These are phyloP conservation scores for Phytophthora sp. DNA, from an alignment of 352 stramenopile genomes.

Conservation along the genomic window DNA sequence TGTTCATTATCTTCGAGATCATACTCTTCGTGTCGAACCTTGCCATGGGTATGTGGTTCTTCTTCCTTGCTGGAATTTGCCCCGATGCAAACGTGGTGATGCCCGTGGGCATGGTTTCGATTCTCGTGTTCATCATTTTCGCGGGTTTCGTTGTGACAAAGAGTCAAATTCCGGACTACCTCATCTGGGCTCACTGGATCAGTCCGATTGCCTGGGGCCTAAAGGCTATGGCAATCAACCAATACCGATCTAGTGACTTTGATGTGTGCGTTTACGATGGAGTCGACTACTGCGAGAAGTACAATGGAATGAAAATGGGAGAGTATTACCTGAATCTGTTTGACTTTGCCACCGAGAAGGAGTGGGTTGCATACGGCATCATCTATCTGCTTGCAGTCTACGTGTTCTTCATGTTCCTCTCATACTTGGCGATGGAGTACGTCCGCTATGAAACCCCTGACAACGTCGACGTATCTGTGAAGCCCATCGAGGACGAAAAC, in stretches of 20 bases:
- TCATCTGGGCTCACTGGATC: conserved; percentile 65
- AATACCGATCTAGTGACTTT: conserved; percentile 41
- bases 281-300: conserved; percentile 47
- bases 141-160: conserved; percentile 56
- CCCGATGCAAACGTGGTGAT: conserved; percentile 42
- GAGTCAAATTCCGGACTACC: conserved; percentile 49
- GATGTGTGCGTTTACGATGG: conserved; percentile 41
- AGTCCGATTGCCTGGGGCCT: conserved; percentile 59
- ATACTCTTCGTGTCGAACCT: conserved; percentile 56
- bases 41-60: conserved; percentile 57
- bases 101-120: conserved; percentile 38
- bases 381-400: conserved; percentile 32
- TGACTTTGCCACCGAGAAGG: conserved; percentile 45
- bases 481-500: conserved; percentile 6
- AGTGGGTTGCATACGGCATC: conserved; percentile 45
- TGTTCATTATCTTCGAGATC: conserved; percentile 51
- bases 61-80: conserved; percentile 38
- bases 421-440: conserved; percentile 36
- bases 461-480: conserved; percentile 33
- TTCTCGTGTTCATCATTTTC: conserved; percentile 57
- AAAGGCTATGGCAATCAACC: conserved; percentile 46
- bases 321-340: conserved; percentile 51
- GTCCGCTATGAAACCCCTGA: conserved; percentile 26
- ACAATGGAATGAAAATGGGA: conserved; percentile 37
- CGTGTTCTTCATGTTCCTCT: conserved; percentile 39